Evolutionary conservation across 23 red algal genomes (phyloP).

Genomic region (Gracilaria domingensis): DNA sequence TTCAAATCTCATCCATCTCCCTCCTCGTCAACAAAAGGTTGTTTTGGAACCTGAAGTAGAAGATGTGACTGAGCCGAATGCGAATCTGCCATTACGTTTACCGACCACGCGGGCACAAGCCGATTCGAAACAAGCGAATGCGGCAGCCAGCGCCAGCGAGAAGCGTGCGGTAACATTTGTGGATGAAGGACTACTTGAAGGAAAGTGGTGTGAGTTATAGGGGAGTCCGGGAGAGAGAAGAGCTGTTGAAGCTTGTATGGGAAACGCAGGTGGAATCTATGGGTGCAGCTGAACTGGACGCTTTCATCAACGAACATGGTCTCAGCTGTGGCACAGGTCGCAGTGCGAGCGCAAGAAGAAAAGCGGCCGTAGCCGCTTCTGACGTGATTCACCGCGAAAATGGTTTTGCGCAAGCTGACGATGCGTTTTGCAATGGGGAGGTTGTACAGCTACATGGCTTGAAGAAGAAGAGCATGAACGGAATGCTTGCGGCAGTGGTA

Average conservation of each 20-base stretch:
- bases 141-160: too few species aligned
- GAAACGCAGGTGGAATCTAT: constrained; percentile 7
- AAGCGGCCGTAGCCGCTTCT: neutral
- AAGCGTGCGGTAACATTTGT: neutral
- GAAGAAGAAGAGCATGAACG: constrained; percentile 10
- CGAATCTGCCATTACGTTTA: neutral
- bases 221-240: neutral
- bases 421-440: neutral
- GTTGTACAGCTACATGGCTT: neutral
- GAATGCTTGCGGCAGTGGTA: constrained; percentile 9
- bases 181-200: neutral
- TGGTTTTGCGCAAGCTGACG: neutral
- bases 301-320: neutral
- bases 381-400: neutral
- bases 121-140: neutral
- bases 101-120: neutral
- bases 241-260: constrained; percentile 11
- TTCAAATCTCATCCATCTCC: neutral
- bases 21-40: neutral
- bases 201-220: neutral
- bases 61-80: neutral
- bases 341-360: neutral
- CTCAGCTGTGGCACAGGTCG: neutral
- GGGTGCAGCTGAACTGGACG: neutral
- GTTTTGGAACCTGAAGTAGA: neutral